Evolutionary conservation across 1,139 yeast genomes (phyloP), one percentile per base, ranked within the genome.

Genomic region (Candida mesenterica): DNA sequence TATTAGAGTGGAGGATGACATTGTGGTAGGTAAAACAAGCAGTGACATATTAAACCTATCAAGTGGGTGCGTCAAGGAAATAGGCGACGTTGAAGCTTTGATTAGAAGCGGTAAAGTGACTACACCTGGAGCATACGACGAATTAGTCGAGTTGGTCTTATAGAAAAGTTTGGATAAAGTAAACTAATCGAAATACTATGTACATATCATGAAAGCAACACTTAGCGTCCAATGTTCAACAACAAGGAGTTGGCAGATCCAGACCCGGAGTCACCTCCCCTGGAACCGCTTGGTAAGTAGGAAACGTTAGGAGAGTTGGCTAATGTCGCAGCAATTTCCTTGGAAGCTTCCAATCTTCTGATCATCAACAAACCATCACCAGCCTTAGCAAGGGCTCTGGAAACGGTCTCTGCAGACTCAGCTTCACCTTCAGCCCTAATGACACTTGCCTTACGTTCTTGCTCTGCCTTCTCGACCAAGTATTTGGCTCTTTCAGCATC

Each of bases 401-500:
- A 88, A 46, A 94, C 95, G 42, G 83, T 81, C 44, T 92, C 98
- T 5, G 97, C 99, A 39, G 96, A 88, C 63, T 94, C 98, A 29
- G 98, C 98, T 66, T 94, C 99, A 64, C 98, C 99, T 65, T 94
- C 98, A 17, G 99, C 99, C 52, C 97, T 79, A 47, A 92, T 92
- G 52, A 94, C 89, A 38, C 86, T 73, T 4, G 98, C 98, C 61
- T 83, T 90, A 61, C 95, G 80, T 63, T 92, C 97, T 65, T 94
- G 99, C 62, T 92, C 97, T 4, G 98, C 98, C 62, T 84, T 86
- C 58, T 90, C 97, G 35, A 94, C 99, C 43, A 89, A 73, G 60
- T 79, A 94, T 55, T 86, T 84, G 40, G 97, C 97, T 52, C 98
- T 79, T 68, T 94, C 98, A 16, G 99, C 97, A 57, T 94, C 98